Evolutionary conservation across 495 filamentous ascomycete species (phyloP), one percentile per base, ranked within the genome.

Genomic region (Talaromyces liani): DNA sequence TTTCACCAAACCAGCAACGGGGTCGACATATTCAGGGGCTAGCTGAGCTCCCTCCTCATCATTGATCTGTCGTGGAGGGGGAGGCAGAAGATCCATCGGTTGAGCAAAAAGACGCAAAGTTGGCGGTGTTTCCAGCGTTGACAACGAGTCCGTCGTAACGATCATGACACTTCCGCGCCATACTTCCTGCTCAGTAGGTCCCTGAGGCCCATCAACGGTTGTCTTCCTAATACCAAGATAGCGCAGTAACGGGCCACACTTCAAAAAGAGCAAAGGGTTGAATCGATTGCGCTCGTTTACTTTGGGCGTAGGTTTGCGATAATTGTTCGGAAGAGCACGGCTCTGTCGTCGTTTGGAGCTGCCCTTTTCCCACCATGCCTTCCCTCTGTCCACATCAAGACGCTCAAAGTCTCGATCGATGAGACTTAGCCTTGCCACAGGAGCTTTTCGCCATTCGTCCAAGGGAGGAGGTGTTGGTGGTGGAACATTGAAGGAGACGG

Each of bases 81-180:
- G 90, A 39, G 91, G 91, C 1, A 93, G 77, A 25, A 95, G 80
- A 65, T 95, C 89, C 74, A 91, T 89, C 1, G 92, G 88, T 69
- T 97, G 92, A 16, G 84, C 84, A 72, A 97, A 98, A 4, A 98
- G 69, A 53, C 91, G 83, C 61, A 98, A 75, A 4, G 82, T 88
- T 18, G 94, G 94, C 7, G 83, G 79, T 22, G 84, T 82, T n/a
- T 90, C 84, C 71, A 96, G 96, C 2, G 87, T 87, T 4, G 92
- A 97, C 25, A 87, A 79, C 8, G 84, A 81, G 69, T 98, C 93
- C 39, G 82, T 80, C 0, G 94, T 97, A 34, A 98, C 91, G 63
- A 98, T 94, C 90, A 98, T 90, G 29, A 98, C 80, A 64, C 85
- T 92, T 27, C 94, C 94, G 74, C 92, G 85, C 94, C 94, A 98